A percentile compares a stretch with the other conserved stretches of the same genome.
Evolutionary conservation across 2,329 filamentous ascomycete species (phyloP).

Genomic region (Aspergillus sp.): DNA sequence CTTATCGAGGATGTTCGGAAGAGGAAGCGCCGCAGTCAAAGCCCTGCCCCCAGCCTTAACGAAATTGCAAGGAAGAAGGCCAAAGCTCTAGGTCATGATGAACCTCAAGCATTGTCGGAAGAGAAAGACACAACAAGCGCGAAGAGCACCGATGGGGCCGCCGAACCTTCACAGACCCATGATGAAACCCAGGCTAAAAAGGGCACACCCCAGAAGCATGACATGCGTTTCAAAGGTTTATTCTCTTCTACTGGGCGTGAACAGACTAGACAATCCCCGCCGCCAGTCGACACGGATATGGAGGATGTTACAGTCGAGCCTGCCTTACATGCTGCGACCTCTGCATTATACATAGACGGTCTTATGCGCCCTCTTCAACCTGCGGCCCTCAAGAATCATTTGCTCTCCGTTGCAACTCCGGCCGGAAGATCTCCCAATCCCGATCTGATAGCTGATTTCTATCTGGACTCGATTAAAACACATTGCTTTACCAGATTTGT

Average conservation of each 20-base stretch:
- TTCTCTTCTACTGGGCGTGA: constrained; percentile 35
- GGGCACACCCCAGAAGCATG: constrained; percentile 31
- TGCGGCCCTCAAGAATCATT: constrained; percentile 64
- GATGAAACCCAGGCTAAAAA: constrained; percentile 18
- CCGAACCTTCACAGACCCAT: constrained; percentile 16
- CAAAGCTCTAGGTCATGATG: constrained; percentile 47
- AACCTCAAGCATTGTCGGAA: constrained; percentile 25
- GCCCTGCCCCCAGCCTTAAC: constrained; percentile 57
- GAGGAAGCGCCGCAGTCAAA: constrained; percentile 66
- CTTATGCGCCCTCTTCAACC: constrained; percentile 83
- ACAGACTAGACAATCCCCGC: constrained; percentile 25
- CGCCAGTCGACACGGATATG: constrained; percentile 26
- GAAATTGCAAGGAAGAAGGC: constrained; percentile 57
- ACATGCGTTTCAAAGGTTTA: constrained; percentile 52
- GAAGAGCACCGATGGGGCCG: constrained; percentile 12
- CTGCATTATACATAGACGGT: constrained; percentile 83
- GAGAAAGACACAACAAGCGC: constrained; percentile 20
- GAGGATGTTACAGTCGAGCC: constrained; percentile 50
- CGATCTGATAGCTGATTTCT: constrained; percentile 65
- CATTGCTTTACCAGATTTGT: constrained; percentile 80
- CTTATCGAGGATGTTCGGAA: constrained; percentile 58
- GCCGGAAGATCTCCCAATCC: constrained; percentile 52
- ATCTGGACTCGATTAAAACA: constrained; percentile 80
- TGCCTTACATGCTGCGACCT: constrained; percentile 69
- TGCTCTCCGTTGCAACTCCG: constrained; percentile 67